A percentile compares a stretch with the other conserved stretches of the same genome.
These are phyloP conservation scores for Podospora comata DNA, from an alignment of 495 filamentous ascomycete genomes.

Conservation along the genomic window DNA sequence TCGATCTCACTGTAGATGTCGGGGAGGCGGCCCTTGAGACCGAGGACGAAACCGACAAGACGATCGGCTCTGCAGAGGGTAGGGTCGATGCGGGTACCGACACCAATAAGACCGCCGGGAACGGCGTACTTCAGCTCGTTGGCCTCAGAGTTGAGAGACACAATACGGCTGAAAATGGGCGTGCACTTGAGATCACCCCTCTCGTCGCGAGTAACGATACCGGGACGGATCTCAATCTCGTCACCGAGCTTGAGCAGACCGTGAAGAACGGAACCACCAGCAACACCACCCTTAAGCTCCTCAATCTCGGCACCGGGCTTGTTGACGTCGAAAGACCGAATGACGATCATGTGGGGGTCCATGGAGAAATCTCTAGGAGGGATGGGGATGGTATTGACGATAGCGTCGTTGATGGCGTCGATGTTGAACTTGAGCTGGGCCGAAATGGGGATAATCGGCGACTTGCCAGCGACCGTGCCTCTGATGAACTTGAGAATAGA, in stretches of 20 bases:
- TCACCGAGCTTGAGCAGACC: constrained; percentile 94
- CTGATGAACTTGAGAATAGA: constrained; percentile 97
- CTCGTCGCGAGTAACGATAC: constrained; percentile 90
- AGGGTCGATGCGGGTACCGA: constrained; percentile 94
- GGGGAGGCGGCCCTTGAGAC: constrained; percentile 84
- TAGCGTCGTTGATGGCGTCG: constrained; percentile 91
- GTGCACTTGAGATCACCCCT: constrained; percentile 92
- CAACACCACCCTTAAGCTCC: constrained; percentile 97
- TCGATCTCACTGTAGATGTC: constrained; percentile 97
- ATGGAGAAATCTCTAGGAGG: constrained; percentile 83
- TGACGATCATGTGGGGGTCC: constrained; percentile 96
- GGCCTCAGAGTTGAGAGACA: constrained; percentile 93
- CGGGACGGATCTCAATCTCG: constrained; percentile 96
- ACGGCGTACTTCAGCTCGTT: constrained; percentile 98
- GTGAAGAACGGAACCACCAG: constrained; percentile 92
- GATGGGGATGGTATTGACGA: constrained; percentile 89
- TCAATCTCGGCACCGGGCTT: constrained; percentile 99
- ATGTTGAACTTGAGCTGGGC: constrained; percentile 99
- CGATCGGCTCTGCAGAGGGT: constrained; percentile 98
- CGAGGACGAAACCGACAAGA: constrained; percentile 96
- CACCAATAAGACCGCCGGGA: constrained; percentile 93
- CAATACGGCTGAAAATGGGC: constrained; percentile 91
- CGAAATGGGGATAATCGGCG: constrained; percentile 95
- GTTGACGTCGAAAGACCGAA: constrained; percentile 98
- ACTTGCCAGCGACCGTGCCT: constrained; percentile 92